These are phyloP conservation scores for Castanospermum australe DNA, from an alignment of 306 rosid species.

Conservation along the genomic window DNA sequence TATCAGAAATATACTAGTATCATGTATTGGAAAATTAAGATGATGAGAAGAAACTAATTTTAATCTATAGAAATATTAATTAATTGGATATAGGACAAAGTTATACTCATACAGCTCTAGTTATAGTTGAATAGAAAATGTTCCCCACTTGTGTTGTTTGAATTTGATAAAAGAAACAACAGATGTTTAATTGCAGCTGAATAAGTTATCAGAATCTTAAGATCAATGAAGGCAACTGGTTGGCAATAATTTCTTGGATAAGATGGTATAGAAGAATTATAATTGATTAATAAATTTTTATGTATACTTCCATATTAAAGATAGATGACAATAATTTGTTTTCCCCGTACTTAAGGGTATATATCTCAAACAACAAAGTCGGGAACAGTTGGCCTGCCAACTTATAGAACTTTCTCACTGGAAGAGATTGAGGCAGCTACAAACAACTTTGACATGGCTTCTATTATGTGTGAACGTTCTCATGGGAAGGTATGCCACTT, in stretches of 20 bases:
- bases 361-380: conserved; percentile 65
- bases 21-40: neutral
- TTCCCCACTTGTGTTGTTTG: neutral
- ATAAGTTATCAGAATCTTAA: neutral
- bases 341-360: conserved; percentile 51
- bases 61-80: neutral
- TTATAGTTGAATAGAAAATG: neutral
- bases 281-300: neutral
- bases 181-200: neutral
- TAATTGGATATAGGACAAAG: neutral
- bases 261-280: neutral
- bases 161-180: neutral
- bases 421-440: conserved; percentile 89
- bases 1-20: neutral
- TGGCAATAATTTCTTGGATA: neutral
- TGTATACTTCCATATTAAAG: conserved; percentile 13
- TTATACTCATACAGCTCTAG: neutral
- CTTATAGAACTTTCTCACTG: conserved; percentile 72
- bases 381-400: conserved; percentile 70
- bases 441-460: conserved; percentile 62
- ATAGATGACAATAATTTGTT: conserved; percentile 6
- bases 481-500: conserved; percentile 68
- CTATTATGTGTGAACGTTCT: conserved; percentile 80
- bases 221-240: neutral
- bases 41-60: neutral